Conservation (phyloP, 2,329 filamentous ascomycete genomes). For the Elsinoe arachidis region DNA sequence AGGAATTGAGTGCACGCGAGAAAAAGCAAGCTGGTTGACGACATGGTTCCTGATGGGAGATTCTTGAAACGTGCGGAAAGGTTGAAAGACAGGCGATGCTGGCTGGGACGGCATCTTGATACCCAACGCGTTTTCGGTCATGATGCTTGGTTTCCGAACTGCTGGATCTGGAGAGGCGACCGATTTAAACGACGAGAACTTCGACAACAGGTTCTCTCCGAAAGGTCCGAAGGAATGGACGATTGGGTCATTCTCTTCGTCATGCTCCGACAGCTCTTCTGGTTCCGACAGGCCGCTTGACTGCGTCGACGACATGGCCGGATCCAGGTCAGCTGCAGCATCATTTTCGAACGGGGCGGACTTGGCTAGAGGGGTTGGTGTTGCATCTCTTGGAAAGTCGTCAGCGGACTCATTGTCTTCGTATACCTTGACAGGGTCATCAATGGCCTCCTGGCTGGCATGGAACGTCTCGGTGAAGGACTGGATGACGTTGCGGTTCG, state of each 20-base stretch:
- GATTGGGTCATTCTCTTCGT: slow-evolving; percentile 91
- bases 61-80: slow-evolving; percentile 24
- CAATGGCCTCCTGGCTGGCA: slow-evolving; percentile 36
- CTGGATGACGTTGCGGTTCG: slow-evolving; percentile 36
- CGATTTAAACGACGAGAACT: slow-evolving; percentile 69
- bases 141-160: slow-evolving; percentile 23
- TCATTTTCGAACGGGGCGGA: background rate
- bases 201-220: slow-evolving; percentile 73
- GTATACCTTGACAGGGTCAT: slow-evolving; percentile 57
- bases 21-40: slow-evolving; percentile 91
- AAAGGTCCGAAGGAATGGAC: slow-evolving; percentile 88
- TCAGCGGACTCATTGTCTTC: slow-evolving; percentile 59
- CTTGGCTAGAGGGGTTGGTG: slow-evolving; percentile 12
- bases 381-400: slow-evolving; percentile 21
- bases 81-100: slow-evolving; percentile 16
- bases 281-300: slow-evolving; percentile 21
- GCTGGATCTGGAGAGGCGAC: slow-evolving; percentile 51
- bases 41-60: slow-evolving; percentile 69
- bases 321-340: background rate
- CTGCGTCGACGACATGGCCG: background rate
- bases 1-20: slow-evolving; percentile 82
- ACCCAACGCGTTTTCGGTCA: slow-evolving; percentile 26
- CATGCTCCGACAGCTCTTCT: slow-evolving; percentile 66
- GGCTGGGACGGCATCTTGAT: slow-evolving; percentile 16
- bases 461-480: slow-evolving; percentile 32